Evolutionary conservation across 2,329 filamentous ascomycete genomes (phyloP), one percentile per base, ranked within the genome.

Genomic region (Cryphonectria japonica): DNA sequence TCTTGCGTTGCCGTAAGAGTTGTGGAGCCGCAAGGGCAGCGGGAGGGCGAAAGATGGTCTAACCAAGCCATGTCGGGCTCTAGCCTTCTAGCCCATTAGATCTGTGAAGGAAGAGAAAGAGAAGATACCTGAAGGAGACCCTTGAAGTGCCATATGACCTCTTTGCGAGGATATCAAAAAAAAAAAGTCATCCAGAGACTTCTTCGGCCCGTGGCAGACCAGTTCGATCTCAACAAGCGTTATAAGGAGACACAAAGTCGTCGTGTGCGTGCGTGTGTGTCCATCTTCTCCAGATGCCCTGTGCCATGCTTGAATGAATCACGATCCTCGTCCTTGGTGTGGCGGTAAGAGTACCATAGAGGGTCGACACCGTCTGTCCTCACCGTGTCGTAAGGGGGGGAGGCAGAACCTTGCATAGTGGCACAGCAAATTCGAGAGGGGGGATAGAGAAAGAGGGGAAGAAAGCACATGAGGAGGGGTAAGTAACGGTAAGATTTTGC

Each of bases 1-100:
- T 52, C 41, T 65, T 65, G 19, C 62, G 43, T 65, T 65, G 62
- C 39, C 62, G 62, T 65, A 65, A 65, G 41, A 32, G 41, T 22
- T 22, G 62, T 65, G 62, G 62, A 65, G 62, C 43, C 62, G 22
- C 46, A 50, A 50, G 46, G 46, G 61, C n/a, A n/a, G 60, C 22
- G 34, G 34, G 60, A 34, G 60, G 34, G 22, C 37, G 43, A 50
- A 50, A 50, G 52, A 57, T 57, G 52, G 26, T 29, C 52, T 26
- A 14, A 29, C n/a, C 52, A 57, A 57, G 52, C 52, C 52, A 29
- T 29, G 52, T 29, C 52, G 52, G 52, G 52, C 13, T 16, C 52
- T 54, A 29, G 50, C 8, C 22, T 26, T 54, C 50, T 29, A 57
- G 52, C 9, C 52, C 26, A 29, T 2, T 4, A 6, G 7, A 22